phyloP scores from a whole-genome alignment of 805 yeast species.

The Barnettozyma salicaria region DNA sequence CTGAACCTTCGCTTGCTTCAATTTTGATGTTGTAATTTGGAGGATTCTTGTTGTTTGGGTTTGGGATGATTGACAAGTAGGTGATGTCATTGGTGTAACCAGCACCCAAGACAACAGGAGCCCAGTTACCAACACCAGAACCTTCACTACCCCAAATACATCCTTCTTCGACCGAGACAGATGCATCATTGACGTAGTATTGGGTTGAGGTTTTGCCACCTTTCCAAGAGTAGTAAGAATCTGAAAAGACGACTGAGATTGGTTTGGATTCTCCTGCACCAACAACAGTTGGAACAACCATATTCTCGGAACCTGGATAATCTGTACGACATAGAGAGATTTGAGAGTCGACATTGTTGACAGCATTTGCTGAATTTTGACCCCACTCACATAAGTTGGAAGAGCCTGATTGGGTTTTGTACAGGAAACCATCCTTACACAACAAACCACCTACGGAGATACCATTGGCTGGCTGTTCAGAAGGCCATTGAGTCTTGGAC shows the following conservation, averaged over 20 bases:
- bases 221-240: slow-evolving; percentile 72
- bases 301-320: slow-evolving; percentile 98
- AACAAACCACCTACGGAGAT: slow-evolving; percentile 88
- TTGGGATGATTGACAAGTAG: slow-evolving; percentile 88
- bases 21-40: slow-evolving; percentile 75
- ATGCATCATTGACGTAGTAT: slow-evolving; percentile 96
- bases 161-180: slow-evolving; percentile 84
- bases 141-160: slow-evolving; percentile 88
- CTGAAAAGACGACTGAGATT: slow-evolving; percentile 75
- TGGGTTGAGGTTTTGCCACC: slow-evolving; percentile 86
- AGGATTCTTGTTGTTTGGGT: slow-evolving; percentile 76
- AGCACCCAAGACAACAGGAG: slow-evolving; percentile 92
- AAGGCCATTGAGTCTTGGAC: slow-evolving; percentile 99
- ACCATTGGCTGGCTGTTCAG: slow-evolving; percentile 80
- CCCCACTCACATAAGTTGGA: slow-evolving; percentile 88
- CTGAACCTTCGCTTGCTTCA: slow-evolving; percentile 58
- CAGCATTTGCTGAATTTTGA: slow-evolving; percentile 58
- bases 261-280: slow-evolving; percentile 58
- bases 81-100: slow-evolving; percentile 65
- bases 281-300: slow-evolving; percentile 90
- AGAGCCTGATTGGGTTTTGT: slow-evolving; percentile 67
- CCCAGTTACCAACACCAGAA: slow-evolving; percentile 93
- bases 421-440: slow-evolving; percentile 79
- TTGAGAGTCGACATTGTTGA: slow-evolving; percentile 50
- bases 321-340: slow-evolving; percentile 97